phyloP scores from a whole-genome alignment of 2,329 filamentous ascomycete genomes.

The Coniochaeta ligniaria region DNA sequence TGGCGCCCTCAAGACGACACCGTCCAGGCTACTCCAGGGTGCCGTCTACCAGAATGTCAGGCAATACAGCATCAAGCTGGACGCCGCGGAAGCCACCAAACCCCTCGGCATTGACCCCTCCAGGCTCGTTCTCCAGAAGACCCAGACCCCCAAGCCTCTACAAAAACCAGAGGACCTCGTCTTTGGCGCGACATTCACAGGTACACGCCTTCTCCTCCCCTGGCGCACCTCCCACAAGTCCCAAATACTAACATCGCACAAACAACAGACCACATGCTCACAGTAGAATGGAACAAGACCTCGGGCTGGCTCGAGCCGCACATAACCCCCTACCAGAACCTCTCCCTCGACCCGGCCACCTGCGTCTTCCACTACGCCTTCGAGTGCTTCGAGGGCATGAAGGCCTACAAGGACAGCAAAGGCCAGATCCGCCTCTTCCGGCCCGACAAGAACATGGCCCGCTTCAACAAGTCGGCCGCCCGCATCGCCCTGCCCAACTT shows the following conservation, averaged over 20 bases:
- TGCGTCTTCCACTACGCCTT: conserved; percentile 99
- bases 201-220: conserved; percentile 33
- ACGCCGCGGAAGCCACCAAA: conserved; percentile 40
- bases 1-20: conserved; percentile 23
- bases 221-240: not conserved
- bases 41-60: conserved; percentile 26
- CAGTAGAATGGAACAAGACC: conserved; percentile 82
- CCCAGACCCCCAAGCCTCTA: conserved; percentile 65
- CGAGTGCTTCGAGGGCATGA: conserved; percentile 98
- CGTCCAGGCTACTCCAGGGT: conserved; percentile 23
- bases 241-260: not conserved
- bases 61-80: conserved; percentile 46
- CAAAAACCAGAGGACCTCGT: conserved; percentile 73
- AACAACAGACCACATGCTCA: conserved; percentile 84
- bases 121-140: conserved; percentile 68
- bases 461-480: conserved; percentile 83
- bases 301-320: conserved; percentile 77
- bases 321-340: conserved; percentile 93
- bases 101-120: conserved; percentile 68
- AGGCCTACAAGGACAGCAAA: conserved; percentile 86
- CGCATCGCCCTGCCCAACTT: conserved; percentile 93
- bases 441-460: conserved; percentile 92
- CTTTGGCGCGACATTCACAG: conserved; percentile 88
- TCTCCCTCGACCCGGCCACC: conserved; percentile 89
- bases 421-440: conserved; percentile 83